A percentile compares a stretch with the other conserved stretches of the same genome.
Conservation (phyloP, 1,284 basidiomycete genomes). For the Calocybe gambosa region DNA sequence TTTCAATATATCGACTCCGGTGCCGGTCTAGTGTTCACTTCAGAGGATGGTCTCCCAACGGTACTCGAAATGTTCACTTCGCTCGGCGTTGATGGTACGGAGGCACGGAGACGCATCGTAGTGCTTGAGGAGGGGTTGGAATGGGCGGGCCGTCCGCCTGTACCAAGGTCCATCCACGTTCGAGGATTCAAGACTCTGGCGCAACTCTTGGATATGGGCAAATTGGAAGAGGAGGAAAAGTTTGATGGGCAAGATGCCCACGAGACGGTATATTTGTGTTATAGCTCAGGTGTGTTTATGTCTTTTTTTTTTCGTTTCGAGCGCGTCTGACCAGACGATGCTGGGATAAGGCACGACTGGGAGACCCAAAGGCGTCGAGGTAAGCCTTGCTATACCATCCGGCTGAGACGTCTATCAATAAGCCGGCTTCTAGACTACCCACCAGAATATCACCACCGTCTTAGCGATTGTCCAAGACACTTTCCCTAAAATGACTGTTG, state of each 20-base stretch:
- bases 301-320: neutral
- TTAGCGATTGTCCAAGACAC: slow-evolving; percentile 35
- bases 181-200: slow-evolving; percentile 30
- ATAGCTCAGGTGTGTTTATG: slow-evolving; percentile 39
- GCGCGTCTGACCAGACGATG: neutral
- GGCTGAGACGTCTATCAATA: neutral
- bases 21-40: slow-evolving; percentile 48
- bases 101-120: slow-evolving; percentile 42
- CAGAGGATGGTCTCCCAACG: slow-evolving; percentile 43
- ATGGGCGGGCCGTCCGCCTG: slow-evolving; percentile 31
- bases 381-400: slow-evolving; percentile 13
- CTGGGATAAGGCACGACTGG: slow-evolving; percentile 47
- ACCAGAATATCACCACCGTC: slow-evolving; percentile 55
- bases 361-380: slow-evolving; percentile 55
- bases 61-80: slow-evolving; percentile 39
- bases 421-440: slow-evolving; percentile 45
- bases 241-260: slow-evolving; percentile 44
- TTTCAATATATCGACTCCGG: slow-evolving; percentile 50
- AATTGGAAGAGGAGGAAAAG: slow-evolving; percentile 39
- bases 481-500: slow-evolving; percentile 32
- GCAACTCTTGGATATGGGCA: slow-evolving; percentile 39
- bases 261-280: slow-evolving; percentile 59
- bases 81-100: slow-evolving; percentile 31
- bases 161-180: slow-evolving; percentile 26
- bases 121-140: slow-evolving; percentile 36